phyloP scores from a whole-genome alignment of 139 green algal genomes.

The Micromonas pusilla region DNA sequence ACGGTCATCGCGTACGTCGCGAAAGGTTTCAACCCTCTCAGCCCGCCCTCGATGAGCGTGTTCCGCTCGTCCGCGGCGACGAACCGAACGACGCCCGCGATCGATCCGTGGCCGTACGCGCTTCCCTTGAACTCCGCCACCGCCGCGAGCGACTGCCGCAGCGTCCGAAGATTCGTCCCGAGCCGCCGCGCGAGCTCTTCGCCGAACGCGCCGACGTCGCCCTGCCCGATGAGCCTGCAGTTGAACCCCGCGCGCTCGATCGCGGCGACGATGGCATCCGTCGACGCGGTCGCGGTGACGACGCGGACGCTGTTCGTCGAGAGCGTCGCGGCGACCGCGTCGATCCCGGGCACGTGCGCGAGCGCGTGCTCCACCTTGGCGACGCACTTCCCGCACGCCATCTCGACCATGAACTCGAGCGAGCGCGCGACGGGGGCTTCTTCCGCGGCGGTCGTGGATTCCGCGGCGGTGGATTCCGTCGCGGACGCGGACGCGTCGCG shows the following conservation, averaged over 20 bases:
- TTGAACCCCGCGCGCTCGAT: constrained; percentile 10
- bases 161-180: constrained; percentile 15
- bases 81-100: constrained; percentile 15
- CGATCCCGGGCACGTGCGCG: not conserved
- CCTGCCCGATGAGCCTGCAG: not conserved
- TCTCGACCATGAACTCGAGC: constrained; percentile 22
- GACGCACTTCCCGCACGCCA: constrained; percentile 24
- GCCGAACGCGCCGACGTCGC: not conserved
- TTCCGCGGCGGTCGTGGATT: too few relatives aligned
- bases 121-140: constrained; percentile 30
- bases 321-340: not conserved
- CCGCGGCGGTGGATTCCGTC: too few relatives aligned
- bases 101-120: not conserved
- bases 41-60: not conserved
- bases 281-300: not conserved
- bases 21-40: not conserved
- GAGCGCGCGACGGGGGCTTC: too few relatives aligned
- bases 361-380: not conserved
- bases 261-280: not conserved
- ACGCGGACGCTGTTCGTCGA: constrained; percentile 11
- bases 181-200: constrained; percentile 19
- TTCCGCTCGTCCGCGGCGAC: constrained; percentile 10
- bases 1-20: not conserved
- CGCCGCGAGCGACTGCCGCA: constrained; percentile 4
- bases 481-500: too few relatives aligned